Conservation (phyloP, 139 green algal genomes). For the Auxenochlorella pyrenoidosa region DNA sequence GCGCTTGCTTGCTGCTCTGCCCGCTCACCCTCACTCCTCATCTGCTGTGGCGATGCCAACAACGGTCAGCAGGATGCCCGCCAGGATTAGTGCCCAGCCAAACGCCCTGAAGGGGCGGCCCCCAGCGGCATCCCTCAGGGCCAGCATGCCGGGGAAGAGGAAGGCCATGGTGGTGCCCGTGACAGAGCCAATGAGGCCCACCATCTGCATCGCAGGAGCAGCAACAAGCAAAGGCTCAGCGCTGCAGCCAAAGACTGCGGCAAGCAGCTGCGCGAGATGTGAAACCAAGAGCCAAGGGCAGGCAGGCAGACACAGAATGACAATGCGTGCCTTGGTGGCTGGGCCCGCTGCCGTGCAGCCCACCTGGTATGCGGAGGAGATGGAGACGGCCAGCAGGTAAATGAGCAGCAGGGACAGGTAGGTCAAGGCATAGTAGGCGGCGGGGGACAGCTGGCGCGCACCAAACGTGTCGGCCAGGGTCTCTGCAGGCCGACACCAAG, state of each 20-base stretch:
- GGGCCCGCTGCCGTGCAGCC: not conserved
- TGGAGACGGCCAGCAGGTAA: not conserved
- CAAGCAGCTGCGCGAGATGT: no score
- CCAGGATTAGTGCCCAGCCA: slow-evolving; percentile 5
- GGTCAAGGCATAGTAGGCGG: slow-evolving; percentile 27
- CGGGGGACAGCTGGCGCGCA: not conserved
- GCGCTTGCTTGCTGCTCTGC: no score
- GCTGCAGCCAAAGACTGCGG: no score
- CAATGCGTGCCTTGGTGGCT: not conserved
- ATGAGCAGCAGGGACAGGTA: slow-evolving; percentile 26
- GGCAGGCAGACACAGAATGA: no score
- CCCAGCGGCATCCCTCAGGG: not conserved
- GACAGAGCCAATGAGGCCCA: slow-evolving; percentile 22
- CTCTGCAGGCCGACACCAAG: slow-evolving; percentile 4
- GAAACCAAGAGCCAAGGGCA: no score
- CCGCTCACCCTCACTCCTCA: not conserved
- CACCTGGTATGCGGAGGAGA: slow-evolving; percentile 28
- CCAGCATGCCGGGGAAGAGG: slow-evolving; percentile 42
- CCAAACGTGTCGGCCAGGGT: slow-evolving; percentile 7
- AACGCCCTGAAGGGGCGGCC: not conserved
- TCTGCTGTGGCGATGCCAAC: not conserved
- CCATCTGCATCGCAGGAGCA: not conserved
- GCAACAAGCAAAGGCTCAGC: not conserved
- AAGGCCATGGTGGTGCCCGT: slow-evolving; percentile 31
- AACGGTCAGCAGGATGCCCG: not conserved